phyloP scores from a whole-genome alignment of 805 yeast genomes.

The Candida maesae region DNA sequence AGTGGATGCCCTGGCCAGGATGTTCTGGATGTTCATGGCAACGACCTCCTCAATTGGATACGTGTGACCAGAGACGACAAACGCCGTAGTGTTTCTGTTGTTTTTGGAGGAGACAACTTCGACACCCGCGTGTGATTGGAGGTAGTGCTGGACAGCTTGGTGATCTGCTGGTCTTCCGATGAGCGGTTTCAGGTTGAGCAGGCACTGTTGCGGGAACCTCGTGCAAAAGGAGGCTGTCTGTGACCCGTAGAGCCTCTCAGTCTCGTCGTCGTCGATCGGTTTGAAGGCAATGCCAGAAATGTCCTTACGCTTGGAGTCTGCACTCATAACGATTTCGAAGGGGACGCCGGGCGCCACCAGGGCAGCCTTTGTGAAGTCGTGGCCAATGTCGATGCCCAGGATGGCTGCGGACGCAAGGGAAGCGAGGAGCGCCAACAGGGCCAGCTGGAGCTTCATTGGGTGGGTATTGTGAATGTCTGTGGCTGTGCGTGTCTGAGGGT shows the following conservation, averaged over 20 bases:
- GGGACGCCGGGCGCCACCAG: slow-evolving; percentile 88
- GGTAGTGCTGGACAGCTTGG: slow-evolving; percentile 43
- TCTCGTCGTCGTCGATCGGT: slow-evolving; percentile 33
- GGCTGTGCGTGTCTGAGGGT: no score
- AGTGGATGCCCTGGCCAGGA: slow-evolving; percentile 58
- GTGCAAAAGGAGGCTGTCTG: slow-evolving; percentile 66
- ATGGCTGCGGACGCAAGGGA: slow-evolving; percentile 49
- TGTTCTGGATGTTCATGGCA: slow-evolving; percentile 76
- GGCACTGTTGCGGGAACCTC: slow-evolving; percentile 68
- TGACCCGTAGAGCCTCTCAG: slow-evolving; percentile 77
- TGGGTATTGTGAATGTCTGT: not conserved
- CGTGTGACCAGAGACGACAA: slow-evolving; percentile 44
- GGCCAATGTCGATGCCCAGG: slow-evolving; percentile 86
- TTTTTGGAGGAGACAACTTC: slow-evolving; percentile 38
- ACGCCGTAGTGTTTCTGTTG: slow-evolving; percentile 53
- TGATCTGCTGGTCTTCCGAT: slow-evolving; percentile 61
- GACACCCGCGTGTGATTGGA: slow-evolving; percentile 58
- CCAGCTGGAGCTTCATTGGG: slow-evolving; percentile 5
- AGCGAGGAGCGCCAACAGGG: slow-evolving; percentile 9
- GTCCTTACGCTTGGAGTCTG: slow-evolving; percentile 91
- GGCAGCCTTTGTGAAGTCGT: slow-evolving; percentile 81
- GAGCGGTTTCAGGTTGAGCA: slow-evolving; percentile 64
- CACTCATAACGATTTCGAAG: slow-evolving; percentile 82
- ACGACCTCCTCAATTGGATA: slow-evolving; percentile 71
- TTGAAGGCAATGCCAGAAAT: slow-evolving; percentile 71